Evolutionary conservation across 345 rosid genomes (phyloP).

Genomic region (Eucalyptus pauciflora): DNA sequence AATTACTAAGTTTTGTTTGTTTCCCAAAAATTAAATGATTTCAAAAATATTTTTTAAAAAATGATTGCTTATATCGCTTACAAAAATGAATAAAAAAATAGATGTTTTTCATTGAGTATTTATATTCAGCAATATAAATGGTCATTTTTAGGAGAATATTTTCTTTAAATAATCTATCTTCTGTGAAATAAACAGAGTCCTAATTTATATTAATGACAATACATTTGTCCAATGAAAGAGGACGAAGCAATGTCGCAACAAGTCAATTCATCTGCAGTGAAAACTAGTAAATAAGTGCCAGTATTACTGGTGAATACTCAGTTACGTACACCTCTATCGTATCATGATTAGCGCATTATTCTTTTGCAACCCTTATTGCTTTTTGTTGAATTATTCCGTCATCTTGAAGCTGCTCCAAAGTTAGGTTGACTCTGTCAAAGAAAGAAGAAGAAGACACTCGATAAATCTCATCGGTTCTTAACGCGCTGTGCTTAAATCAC

Average conservation of each 20-base stretch:
- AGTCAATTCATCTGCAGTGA: background rate
- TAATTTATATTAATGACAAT: background rate
- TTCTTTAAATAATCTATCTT: no score
- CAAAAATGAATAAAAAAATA: no score
- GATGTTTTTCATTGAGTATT: background rate
- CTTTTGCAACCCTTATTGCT: background rate
- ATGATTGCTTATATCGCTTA: no score
- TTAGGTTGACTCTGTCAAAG: background rate
- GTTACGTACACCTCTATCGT: background rate
- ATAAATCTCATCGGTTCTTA: background rate
- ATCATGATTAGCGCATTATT: background rate
- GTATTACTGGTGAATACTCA: background rate
- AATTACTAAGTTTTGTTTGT: background rate
- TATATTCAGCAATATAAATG: no score
- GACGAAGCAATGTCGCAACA: background rate
- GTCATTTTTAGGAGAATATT: no score
- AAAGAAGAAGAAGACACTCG: background rate
- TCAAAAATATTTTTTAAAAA: no score
- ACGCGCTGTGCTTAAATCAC: background rate
- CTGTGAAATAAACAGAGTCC: background rate
- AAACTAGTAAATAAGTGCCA: background rate
- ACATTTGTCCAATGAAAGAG: background rate
- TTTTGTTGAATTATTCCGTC: background rate
- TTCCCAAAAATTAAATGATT: no score
- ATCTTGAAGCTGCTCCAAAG: background rate